phyloP scores from a whole-genome alignment of 768 basidiomycete species.

The Psilocybe subaeruginosa region DNA sequence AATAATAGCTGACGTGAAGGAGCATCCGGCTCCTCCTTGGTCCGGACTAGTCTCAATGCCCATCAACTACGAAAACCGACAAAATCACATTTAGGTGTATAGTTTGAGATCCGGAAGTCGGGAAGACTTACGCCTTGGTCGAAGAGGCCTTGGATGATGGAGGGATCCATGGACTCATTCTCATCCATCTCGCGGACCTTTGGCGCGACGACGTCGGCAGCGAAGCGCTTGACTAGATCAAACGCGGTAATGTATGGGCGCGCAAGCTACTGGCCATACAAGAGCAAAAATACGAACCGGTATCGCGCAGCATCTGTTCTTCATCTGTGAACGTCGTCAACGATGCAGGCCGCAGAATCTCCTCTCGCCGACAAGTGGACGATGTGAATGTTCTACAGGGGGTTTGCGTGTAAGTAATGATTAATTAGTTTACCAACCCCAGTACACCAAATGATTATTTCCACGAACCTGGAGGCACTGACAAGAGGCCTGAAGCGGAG shows the following conservation, averaged over 20 bases:
- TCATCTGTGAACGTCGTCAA: constrained; percentile 90
- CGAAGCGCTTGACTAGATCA: constrained; percentile 78
- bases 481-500: constrained; percentile 16
- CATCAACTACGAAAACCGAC: constrained; percentile 71
- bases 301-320: constrained; percentile 90
- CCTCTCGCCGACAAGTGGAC: constrained; percentile 33
- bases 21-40: constrained; percentile 85
- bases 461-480: constrained; percentile 15
- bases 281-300: constrained; percentile 55
- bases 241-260: background rate
- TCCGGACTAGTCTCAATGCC: constrained; percentile 91
- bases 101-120: background rate
- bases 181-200: constrained; percentile 98
- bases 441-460: background rate
- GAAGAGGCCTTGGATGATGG: constrained; percentile 84
- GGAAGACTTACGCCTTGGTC: constrained; percentile 82
- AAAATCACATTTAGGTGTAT: background rate
- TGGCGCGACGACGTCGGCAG: constrained; percentile 86
- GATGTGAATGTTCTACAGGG: constrained; percentile 39
- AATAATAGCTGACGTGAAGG: constrained; percentile 95
- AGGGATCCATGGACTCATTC: constrained; percentile 91
- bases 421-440: background rate
- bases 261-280: constrained; percentile 1
- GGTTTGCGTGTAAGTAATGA: background rate
- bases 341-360: constrained; percentile 46